Base-by-base conservation (phyloP, 129 eudicot species). In the Tanacetum coccineum region DNA sequence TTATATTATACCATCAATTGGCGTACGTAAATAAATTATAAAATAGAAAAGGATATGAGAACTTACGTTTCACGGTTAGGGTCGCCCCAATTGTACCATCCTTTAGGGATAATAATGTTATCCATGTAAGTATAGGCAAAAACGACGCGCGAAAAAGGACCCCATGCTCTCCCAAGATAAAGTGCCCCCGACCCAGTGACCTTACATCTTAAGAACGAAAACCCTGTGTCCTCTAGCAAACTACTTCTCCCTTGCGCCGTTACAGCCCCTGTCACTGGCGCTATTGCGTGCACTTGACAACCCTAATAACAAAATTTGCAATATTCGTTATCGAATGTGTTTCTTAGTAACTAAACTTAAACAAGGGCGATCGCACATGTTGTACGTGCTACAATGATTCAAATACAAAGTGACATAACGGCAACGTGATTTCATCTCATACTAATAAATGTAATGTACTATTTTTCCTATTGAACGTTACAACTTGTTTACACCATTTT, bases 11-110 rank as follows among this genome's bases (percentile, higher is more conserved):
- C 39, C 7, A 4, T 30, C 5, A 30, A 30, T 0, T 32, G 39
- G 6, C 9, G 9, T 6, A 32, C 9, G 39, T 32, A 32, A 32
- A n/a, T n/a, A 22, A 22, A 22, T 1, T 13, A 52, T 40, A 51
- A 51, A 21, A 21, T 63, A 47, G 15, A 30, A 9, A 14, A 36
- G 18, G 25, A 40, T 57, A 36, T 4, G 26, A 47, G 71, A 30
- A 61, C 95, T 61, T 84, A 93, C 98, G 81, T 88, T 79, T 93
- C 96, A 36, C 96, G 86, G 57, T 58, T 78, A 39, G 96, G 99
- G 66, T 88, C 99, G 28, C 97, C 97, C 97, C 95, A 89, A 49
- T 94, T 83, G 69, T 87, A 75, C 99, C 99, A 94, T 61, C 99
- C 99, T 74, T 84, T 85, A 4, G 97, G 99, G 14, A 84, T 79